Base-by-base conservation (phyloP, 23 red algal species). In the Agarophyton chilense region DNA sequence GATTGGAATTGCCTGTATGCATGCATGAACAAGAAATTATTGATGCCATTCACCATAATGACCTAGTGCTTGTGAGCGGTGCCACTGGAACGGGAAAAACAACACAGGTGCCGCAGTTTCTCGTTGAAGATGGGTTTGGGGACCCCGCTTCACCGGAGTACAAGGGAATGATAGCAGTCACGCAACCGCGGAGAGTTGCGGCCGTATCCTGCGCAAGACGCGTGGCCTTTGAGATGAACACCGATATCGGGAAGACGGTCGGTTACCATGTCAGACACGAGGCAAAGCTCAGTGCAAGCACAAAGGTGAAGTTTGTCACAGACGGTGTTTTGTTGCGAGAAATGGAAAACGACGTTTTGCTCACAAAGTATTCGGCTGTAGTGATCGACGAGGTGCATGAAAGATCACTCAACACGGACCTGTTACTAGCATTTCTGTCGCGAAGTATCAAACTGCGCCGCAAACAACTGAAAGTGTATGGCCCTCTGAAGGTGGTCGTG, bases 371-470 rank as follows among this genome's bases (percentile, higher is more conserved):
- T 56, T 95, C 89, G 9, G 79, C 72, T 5, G 76, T 98, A 22
- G 75, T 98, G 21, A 82, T 98, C 28, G 96, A 98, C 65, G 96
- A 98, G 55, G 93, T 77, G 40, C 96, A 98, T 82, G 96, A 98
- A 78, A 54, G 96, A 32, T 86, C 84, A 43, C 44, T 98, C 6
- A 77, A 89, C 36, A 98, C 89, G 7, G 96, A 98, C 63, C 29
- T 98, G n/a, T 24, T 98, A 46, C 62, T 95, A 17, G 70, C 81
- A 25, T 65, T 98, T n/a, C 65, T 98, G 17, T 87, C 78, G 14
- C 81, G 93, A 25, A 82, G 61, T 22, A 80, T 93, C 33, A 28
- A 43, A 31, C 71, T 93, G 12, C 93, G 93, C 13, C 64, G 84
- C 38, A 71, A 58, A 14, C 49, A 94, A 33, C 34, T 22, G 18